phyloP scores from a whole-genome alignment of 805 yeast genomes.

The Kuraishia molischiana region DNA sequence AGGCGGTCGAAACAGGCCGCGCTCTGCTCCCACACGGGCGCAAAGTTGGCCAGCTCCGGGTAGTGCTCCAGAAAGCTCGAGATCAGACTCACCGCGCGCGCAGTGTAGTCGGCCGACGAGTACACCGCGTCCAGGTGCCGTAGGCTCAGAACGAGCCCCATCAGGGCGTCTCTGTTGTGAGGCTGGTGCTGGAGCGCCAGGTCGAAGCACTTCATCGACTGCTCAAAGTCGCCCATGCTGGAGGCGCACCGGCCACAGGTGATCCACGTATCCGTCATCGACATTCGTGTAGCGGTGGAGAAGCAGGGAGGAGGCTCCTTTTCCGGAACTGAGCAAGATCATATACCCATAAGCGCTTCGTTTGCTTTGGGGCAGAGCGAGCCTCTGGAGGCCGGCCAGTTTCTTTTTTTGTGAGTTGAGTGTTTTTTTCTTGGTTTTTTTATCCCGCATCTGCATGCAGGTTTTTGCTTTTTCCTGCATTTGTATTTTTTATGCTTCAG shows the following conservation, averaged over 20 bases:
- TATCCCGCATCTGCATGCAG: too few relatives aligned
- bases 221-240: conserved; percentile 24
- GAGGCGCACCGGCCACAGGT: conserved; percentile 36
- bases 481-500: neutral
- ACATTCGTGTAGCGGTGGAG: too few relatives aligned
- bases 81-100: conserved; percentile 28
- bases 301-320: too few relatives aligned
- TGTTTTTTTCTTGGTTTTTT: too few relatives aligned
- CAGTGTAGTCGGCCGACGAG: conserved; percentile 29
- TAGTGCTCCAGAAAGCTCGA: conserved; percentile 26
- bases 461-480: too few relatives aligned
- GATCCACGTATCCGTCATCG: conserved; percentile 28
- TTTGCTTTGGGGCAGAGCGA: too few relatives aligned
- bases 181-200: conserved; percentile 32
- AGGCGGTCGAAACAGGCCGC: conserved; percentile 39
- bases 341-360: too few relatives aligned
- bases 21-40: conserved; percentile 35
- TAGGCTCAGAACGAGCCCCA: conserved; percentile 31
- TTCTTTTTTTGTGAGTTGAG: too few relatives aligned
- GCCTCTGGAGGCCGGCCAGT: too few relatives aligned
- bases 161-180: conserved; percentile 26
- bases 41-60: conserved; percentile 27
- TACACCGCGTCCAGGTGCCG: conserved; percentile 26
- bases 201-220: conserved; percentile 35
- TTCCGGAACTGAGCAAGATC: too few relatives aligned